Conservation (phyloP, 371 early-diverging fungal genomes). For the Batkoa obscura region DNA sequence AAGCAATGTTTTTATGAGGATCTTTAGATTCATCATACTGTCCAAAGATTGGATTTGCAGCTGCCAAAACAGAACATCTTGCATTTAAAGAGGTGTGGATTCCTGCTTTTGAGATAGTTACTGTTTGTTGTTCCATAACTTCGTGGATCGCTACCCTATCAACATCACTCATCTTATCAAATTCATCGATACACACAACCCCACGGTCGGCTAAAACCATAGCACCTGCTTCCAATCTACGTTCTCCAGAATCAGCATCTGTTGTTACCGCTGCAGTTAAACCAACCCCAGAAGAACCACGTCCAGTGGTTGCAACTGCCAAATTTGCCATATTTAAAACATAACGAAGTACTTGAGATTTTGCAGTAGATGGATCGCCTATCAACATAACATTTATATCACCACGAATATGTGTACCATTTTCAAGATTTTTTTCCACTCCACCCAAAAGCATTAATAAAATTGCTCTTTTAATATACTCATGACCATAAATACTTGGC, state of each 20-base stretch:
- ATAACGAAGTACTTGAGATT: constrained; percentile 84
- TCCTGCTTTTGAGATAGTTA: constrained; percentile 96
- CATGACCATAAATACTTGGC: constrained; percentile 95
- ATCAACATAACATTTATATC: constrained; percentile 94
- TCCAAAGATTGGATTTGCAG: constrained; percentile 98
- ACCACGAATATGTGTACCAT: constrained; percentile 90
- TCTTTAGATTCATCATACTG: constrained; percentile 57
- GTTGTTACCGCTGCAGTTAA: constrained; percentile 88
- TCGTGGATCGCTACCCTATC: constrained; percentile 99
- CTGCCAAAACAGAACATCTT: constrained; percentile 95
- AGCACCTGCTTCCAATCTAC: constrained; percentile 96
- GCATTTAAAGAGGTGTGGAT: constrained; percentile 98
- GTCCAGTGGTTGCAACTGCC: constrained; percentile 89
- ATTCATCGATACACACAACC: constrained; percentile 99
- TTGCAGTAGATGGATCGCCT: constrained; percentile 96
- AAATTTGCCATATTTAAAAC: constrained; percentile 79
- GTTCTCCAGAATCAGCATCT: constrained; percentile 35
- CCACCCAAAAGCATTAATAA: constrained; percentile 90
- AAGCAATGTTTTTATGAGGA: constrained; percentile 89
- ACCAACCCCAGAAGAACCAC: constrained; percentile 95
- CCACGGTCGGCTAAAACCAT: constrained; percentile 99
- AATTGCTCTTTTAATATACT: constrained; percentile 91
- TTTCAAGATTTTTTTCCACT: constrained; percentile 80
- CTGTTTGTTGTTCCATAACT: constrained; percentile 99
- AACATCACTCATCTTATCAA: constrained; percentile 98